Percentiles rank a stretch among this genome's conserved stretches.
phyloP scores from a whole-genome alignment of 768 basidiomycete genomes.

The Kwoniella newhampshirensis region DNA sequence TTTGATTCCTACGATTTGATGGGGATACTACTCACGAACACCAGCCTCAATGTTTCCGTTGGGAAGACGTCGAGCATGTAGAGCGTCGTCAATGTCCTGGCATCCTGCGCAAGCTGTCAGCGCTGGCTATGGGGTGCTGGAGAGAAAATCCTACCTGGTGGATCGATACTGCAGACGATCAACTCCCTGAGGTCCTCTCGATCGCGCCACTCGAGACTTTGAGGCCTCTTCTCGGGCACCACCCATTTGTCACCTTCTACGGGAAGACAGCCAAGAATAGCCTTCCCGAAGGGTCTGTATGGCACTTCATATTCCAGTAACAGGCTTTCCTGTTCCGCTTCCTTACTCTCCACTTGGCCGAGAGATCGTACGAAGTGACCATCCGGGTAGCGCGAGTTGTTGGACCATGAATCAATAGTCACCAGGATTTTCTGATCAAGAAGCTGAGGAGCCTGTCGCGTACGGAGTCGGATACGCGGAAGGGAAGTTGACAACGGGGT shows the following conservation, averaged over 20 bases:
- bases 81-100: conserved; percentile 96
- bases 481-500: conserved; percentile 87
- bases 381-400: conserved; percentile 84
- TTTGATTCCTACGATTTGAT: conserved; percentile 5
- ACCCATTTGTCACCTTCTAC: conserved; percentile 86
- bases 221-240: conserved; percentile 71
- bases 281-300: conserved; percentile 93
- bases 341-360: conserved; percentile 87
- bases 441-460: conserved; percentile 85
- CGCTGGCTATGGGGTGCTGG: not conserved
- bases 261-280: conserved; percentile 87
- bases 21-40: conserved; percentile 72
- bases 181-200: conserved; percentile 82
- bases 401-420: conserved; percentile 88
- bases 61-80: conserved; percentile 81
- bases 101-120: conserved; percentile 62
- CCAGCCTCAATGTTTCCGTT: conserved; percentile 97
- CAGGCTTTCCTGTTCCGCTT: conserved; percentile 91
- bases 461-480: conserved; percentile 89
- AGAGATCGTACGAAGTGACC: conserved; percentile 94
- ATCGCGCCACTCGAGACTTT: conserved; percentile 67
- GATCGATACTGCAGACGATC: conserved; percentile 94
- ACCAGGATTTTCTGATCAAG: conserved; percentile 93
- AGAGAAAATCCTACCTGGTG: conserved; percentile 64
- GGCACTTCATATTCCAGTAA: conserved; percentile 93